phyloP scores from a whole-genome alignment of 306 rosid species.

The Trichosanthes truncata region DNA sequence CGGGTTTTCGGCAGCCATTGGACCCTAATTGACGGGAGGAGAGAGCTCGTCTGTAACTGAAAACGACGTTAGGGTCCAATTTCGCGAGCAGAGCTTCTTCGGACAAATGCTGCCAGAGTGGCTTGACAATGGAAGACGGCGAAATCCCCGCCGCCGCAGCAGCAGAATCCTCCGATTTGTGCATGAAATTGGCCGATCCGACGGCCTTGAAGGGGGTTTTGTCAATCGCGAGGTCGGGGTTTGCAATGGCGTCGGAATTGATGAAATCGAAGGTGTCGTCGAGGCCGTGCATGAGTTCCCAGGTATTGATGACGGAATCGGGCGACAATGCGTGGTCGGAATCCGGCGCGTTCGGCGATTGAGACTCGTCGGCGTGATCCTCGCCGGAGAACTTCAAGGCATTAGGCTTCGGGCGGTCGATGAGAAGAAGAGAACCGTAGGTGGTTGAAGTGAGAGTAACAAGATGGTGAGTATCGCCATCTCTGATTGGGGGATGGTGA shows the following conservation, averaged over 20 bases:
- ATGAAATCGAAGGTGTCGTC: slow-evolving; percentile 29
- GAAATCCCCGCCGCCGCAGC: not conserved
- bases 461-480: slow-evolving; percentile 82
- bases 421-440: slow-evolving; percentile 60
- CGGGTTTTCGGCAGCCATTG: slow-evolving; percentile 12
- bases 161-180: not conserved
- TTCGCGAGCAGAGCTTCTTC: slow-evolving; percentile 72
- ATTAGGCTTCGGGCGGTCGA: slow-evolving; percentile 33
- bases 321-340: slow-evolving; percentile 46
- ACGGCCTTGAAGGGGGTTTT: slow-evolving; percentile 28
- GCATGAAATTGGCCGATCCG: slow-evolving; percentile 10
- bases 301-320: slow-evolving; percentile 81
- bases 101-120: slow-evolving; percentile 78
- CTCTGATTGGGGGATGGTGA: slow-evolving; percentile 65
- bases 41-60: slow-evolving; percentile 59
- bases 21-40: slow-evolving; percentile 46
- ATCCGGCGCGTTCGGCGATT: slow-evolving; percentile 1
- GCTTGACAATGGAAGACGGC: slow-evolving; percentile 32
- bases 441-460: slow-evolving; percentile 87
- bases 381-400: slow-evolving; percentile 19
- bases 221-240: slow-evolving; percentile 17
- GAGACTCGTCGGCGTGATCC: not conserved
- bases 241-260: slow-evolving; percentile 6
- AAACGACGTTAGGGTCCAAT: slow-evolving; percentile 61
- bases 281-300: slow-evolving; percentile 77